phyloP scores from a whole-genome alignment of 805 yeast genomes.

The Ascoidea rubescens region DNA sequence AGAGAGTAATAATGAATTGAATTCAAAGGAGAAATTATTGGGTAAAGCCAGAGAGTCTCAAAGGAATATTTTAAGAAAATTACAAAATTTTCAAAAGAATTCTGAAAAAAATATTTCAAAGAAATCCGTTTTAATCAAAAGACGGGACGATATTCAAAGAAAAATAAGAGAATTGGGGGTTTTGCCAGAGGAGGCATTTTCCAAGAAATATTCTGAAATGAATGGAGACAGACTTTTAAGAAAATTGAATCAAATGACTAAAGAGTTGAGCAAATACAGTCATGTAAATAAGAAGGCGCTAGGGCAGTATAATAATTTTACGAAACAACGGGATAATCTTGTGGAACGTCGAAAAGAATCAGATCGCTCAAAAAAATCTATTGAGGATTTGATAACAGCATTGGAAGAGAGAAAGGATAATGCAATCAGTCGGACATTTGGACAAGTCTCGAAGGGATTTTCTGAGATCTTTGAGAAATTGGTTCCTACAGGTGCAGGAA shows the following conservation, averaged over 20 bases:
- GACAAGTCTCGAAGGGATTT: conserved; percentile 63
- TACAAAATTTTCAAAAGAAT: conserved; percentile 48
- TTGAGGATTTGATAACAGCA: conserved; percentile 53
- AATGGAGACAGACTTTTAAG: conserved; percentile 39
- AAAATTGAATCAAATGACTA: conserved; percentile 39
- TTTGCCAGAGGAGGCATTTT: conserved; percentile 74
- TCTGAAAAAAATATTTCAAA: conserved; percentile 53
- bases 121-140: conserved; percentile 39
- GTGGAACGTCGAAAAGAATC: conserved; percentile 53
- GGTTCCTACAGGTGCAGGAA: conserved; percentile 76
- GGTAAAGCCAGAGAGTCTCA: conserved; percentile 46
- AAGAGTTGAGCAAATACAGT: conserved; percentile 43
- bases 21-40: conserved; percentile 24
- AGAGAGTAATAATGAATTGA: conserved; percentile 12
- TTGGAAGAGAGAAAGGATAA: conserved; percentile 69
- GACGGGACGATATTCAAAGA: conserved; percentile 60
- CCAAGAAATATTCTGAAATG: conserved; percentile 25
- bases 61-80: conserved; percentile 31
- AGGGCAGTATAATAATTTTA: conserved; percentile 67
- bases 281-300: conserved; percentile 84
- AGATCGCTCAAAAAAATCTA: conserved; percentile 54
- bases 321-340: conserved; percentile 57
- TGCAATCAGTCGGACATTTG: conserved; percentile 70
- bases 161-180: conserved; percentile 79
- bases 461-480: conserved; percentile 60